These are phyloP conservation scores for Eimeria nieschulzi DNA, from an alignment of 169 alveolate species.

Conservation along the genomic window DNA sequence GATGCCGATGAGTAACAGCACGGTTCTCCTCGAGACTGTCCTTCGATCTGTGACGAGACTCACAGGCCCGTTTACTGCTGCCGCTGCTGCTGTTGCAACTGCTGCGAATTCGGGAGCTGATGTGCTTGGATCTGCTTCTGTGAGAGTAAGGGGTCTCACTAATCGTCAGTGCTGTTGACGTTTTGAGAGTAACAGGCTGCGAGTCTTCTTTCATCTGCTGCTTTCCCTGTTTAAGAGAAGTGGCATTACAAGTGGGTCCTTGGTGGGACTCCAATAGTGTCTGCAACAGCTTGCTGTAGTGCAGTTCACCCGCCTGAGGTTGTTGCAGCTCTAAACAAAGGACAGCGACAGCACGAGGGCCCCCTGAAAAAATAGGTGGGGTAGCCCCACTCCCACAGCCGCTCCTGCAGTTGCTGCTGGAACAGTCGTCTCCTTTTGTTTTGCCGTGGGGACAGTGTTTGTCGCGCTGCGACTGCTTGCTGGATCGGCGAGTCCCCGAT, in stretches of 20 bases:
- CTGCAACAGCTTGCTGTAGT: slow-evolving; percentile 44
- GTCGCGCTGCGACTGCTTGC: neutral
- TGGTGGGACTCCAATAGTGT: slow-evolving; percentile 3
- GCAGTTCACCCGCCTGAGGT: neutral
- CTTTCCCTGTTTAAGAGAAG: neutral
- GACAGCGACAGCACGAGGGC: slow-evolving; percentile 22
- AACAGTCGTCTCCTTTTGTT: neutral
- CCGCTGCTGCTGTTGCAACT: slow-evolving; percentile 4
- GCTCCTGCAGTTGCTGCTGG: slow-evolving; percentile 1
- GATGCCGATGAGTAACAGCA: neutral
- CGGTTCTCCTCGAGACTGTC: neutral
- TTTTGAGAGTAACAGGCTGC: neutral
- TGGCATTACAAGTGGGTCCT: neutral
- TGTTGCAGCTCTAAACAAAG: slow-evolving; percentile 36
- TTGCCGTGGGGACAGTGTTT: neutral
- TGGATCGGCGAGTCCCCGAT: neutral
- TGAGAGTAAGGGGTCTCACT: neutral
- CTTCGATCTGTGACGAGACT: neutral
- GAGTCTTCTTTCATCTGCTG: neutral
- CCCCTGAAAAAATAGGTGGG: neutral
- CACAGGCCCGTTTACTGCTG: neutral
- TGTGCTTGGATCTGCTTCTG: slow-evolving; percentile 1
- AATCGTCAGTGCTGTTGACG: neutral
- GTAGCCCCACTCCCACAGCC: neutral
- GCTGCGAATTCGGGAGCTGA: neutral